A percentile compares a stretch with the other conserved stretches of the same genome.
Conservation (phyloP, 2,329 filamentous ascomycete species). For the Stachybotrys chartarum region DNA sequence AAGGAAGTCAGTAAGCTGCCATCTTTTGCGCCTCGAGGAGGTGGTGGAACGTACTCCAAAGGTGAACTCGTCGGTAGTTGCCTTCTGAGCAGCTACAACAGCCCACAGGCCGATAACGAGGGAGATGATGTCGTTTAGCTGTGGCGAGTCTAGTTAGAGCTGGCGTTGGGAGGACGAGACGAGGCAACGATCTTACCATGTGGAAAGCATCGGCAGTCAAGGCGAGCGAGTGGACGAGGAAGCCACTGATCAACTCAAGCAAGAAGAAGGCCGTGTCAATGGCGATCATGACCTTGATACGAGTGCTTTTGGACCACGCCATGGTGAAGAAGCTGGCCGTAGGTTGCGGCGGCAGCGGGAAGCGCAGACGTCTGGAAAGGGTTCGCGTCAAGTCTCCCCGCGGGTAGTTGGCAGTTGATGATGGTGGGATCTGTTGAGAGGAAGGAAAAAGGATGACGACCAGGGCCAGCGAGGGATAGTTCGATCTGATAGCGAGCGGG, state of each 20-base stretch:
- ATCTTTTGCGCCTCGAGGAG: not conserved
- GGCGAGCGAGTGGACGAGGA: slow-evolving; percentile 83
- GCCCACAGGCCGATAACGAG: slow-evolving; percentile 91
- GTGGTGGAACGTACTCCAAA: slow-evolving; percentile 64
- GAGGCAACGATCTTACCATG: slow-evolving; percentile 58
- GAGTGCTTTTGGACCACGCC: slow-evolving; percentile 85
- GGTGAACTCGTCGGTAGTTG: slow-evolving; percentile 84
- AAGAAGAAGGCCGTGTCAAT: slow-evolving; percentile 90
- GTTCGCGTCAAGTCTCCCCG: too few species aligned
- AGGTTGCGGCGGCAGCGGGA: not conserved
- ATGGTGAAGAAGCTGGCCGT: slow-evolving; percentile 38
- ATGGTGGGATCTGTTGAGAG: not conserved
- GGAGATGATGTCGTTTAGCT: slow-evolving; percentile 97
- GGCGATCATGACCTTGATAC: slow-evolving; percentile 85
- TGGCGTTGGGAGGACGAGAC: not conserved
- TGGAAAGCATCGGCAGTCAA: slow-evolving; percentile 96
- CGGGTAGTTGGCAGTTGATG: not conserved
- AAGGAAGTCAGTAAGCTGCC: slow-evolving; percentile 5
- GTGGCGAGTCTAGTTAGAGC: slow-evolving; percentile 7
- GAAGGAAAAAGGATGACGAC: not conserved
- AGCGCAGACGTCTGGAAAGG: not conserved
- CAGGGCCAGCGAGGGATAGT: too few species aligned
- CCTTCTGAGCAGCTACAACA: slow-evolving; percentile 78
- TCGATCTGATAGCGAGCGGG: too few species aligned
- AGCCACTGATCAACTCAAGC: slow-evolving; percentile 77